Conservation (phyloP, 2,329 filamentous ascomycete genomes). For the Cladophialophora bantiana region DNA sequence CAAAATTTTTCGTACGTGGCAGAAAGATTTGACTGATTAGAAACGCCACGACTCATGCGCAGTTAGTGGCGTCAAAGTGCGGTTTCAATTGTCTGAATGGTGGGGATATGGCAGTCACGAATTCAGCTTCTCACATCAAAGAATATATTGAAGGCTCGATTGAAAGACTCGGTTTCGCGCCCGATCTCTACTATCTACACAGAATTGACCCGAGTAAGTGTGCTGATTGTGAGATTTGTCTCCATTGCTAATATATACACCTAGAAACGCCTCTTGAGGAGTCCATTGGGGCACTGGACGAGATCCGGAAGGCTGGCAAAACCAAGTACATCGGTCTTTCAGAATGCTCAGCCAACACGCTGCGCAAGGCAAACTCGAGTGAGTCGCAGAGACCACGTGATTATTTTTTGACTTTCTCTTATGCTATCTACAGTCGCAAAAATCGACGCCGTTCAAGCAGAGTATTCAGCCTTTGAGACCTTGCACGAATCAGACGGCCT, state of each 20-base stretch:
- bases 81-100: constrained; percentile 49
- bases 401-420: constrained; percentile 13
- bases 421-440: constrained; percentile 50
- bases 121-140: constrained; percentile 56
- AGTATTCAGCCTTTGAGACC: constrained; percentile 55
- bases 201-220: constrained; percentile 54
- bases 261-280: constrained; percentile 55
- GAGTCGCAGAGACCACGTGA: constrained; percentile 16
- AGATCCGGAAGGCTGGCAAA: constrained; percentile 55
- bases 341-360: constrained; percentile 55
- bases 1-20: constrained; percentile 55
- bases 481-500: constrained; percentile 50
- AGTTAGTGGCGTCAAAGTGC: constrained; percentile 57
- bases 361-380: constrained; percentile 57
- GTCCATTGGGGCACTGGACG: constrained; percentile 57
- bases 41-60: constrained; percentile 33
- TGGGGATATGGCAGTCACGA: constrained; percentile 49
- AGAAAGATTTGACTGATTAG: not conserved
- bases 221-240: not conserved
- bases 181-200: constrained; percentile 56
- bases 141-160: constrained; percentile 59
- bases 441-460: constrained; percentile 57
- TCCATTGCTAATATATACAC: not conserved
- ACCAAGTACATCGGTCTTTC: constrained; percentile 59
- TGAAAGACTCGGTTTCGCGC: constrained; percentile 56